phyloP scores from a whole-genome alignment of 192 early-diverging fungal species.

The Paraglomus brasilianum region DNA sequence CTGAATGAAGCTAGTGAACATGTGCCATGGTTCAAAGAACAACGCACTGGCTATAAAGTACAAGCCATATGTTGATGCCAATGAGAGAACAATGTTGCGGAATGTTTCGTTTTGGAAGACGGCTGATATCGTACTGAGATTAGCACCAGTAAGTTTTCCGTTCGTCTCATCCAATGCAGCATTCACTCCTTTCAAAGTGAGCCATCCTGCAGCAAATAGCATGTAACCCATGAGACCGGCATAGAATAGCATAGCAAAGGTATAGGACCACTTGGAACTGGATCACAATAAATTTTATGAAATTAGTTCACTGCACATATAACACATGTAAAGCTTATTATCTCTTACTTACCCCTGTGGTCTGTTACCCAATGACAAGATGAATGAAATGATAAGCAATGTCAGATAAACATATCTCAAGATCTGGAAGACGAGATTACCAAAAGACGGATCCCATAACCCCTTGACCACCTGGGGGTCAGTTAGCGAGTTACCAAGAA shows the following conservation, averaged over 20 bases:
- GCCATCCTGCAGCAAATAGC: slow-evolving; percentile 53
- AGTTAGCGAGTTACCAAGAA: slow-evolving; percentile 62
- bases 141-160: slow-evolving; percentile 9
- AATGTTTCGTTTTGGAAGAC: slow-evolving; percentile 53
- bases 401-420: slow-evolving; percentile 67
- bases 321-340: slow-evolving; percentile 79
- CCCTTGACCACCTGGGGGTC: slow-evolving; percentile 33
- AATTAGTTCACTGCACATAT: slow-evolving; percentile 46
- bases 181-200: slow-evolving; percentile 44
- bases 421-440: slow-evolving; percentile 44
- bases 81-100: slow-evolving; percentile 60
- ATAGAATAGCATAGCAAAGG: slow-evolving; percentile 48
- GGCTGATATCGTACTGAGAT: slow-evolving; percentile 9
- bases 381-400: slow-evolving; percentile 78
- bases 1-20: slow-evolving; percentile 71
- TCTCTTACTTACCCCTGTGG: slow-evolving; percentile 74
- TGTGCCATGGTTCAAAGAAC: slow-evolving; percentile 77
- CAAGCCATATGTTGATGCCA: slow-evolving; percentile 71
- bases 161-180: slow-evolving; percentile 2
- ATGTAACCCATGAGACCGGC: slow-evolving; percentile 54
- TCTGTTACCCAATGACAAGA: slow-evolving; percentile 91
- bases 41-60: slow-evolving; percentile 69
- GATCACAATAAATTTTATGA: background rate
- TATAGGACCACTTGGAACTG: slow-evolving; percentile 57
- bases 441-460: slow-evolving; percentile 43